Percentiles rank a stretch among this genome's conserved stretches.
Evolutionary conservation across 2,329 filamentous ascomycete genomes (phyloP).

Genomic region (Fusarium falciforme): DNA sequence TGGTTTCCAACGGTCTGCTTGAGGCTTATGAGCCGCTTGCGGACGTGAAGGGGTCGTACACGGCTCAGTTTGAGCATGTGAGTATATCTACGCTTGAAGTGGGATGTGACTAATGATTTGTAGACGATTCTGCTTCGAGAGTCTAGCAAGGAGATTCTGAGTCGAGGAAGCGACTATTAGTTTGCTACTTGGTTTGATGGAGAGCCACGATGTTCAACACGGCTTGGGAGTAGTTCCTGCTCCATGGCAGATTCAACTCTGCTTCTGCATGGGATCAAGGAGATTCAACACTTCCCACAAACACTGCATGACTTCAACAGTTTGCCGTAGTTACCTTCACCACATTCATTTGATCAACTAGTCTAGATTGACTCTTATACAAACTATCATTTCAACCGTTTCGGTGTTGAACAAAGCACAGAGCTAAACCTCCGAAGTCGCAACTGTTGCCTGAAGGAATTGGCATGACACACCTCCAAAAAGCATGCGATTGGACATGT

Average conservation of each 20-base stretch:
- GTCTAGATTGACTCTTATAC: slow-evolving; percentile 8
- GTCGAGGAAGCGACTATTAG: slow-evolving; percentile 64
- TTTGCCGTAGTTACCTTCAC: slow-evolving; percentile 12
- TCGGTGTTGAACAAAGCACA: not conserved
- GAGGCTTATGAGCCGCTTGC: slow-evolving; percentile 67
- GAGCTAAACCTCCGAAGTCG: not conserved
- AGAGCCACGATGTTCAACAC: slow-evolving; percentile 20
- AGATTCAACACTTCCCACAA: not conserved
- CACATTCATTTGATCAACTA: slow-evolving; percentile 15
- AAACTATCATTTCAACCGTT: not conserved
- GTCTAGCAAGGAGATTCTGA: slow-evolving; percentile 62
- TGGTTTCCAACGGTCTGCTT: slow-evolving; percentile 67
- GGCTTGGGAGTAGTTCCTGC: not conserved
- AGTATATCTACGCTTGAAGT: not conserved
- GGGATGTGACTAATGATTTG: not conserved
- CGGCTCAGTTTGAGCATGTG: slow-evolving; percentile 72
- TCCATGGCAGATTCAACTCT: slow-evolving; percentile 19
- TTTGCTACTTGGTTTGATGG: not conserved
- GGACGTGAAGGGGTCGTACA: slow-evolving; percentile 70
- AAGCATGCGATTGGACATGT: slow-evolving; percentile 3
- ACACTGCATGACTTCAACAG: slow-evolving; percentile 23
- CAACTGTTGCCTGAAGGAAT: slow-evolving; percentile 1
- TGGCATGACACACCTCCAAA: not conserved
- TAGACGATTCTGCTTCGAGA: slow-evolving; percentile 61
- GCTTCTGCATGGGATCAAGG: not conserved